Evolutionary conservation across 192 early-diverging fungal species (phyloP), one percentile per base, ranked within the genome.

Genomic region (Linderina pennispora): DNA sequence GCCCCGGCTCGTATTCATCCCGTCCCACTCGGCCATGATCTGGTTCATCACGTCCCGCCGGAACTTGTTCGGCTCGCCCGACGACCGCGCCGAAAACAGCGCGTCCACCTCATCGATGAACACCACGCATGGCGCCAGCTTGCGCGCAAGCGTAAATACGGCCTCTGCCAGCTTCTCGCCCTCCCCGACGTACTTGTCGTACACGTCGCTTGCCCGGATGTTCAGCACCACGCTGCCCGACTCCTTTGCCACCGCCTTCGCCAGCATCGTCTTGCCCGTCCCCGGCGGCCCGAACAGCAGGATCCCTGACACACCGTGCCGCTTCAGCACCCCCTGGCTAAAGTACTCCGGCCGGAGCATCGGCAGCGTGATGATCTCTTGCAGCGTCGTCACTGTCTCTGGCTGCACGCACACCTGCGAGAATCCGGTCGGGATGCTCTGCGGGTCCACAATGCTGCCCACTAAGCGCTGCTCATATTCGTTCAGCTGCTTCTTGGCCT

Each of bases 1-100:
- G 53, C 91, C 91, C 25, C 80, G 62, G 2, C 77, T 76, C 8
- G 81, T 75, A 22, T 65, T 76, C 26, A 91, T 60, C 4, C 93
- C 93, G 52, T 96, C 93, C 92, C 95, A 98, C 60, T 98, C 94
- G 13, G 83, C 79, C 92, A 97, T 97, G 48, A 98, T 93, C 66
- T 98, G 89, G 43, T 94, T 94, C 56, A 94, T 74, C 2, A 87
- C 83, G 58, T 92, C 88, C 37, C 81, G 81, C 35, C 83, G 83
- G 63, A 67, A 81, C 23, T 80, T 73, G 44, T 76, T 81, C 2
- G 62, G 31, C 34, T 74, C 62, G 16, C 69, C 70, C 10, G 70
- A 66, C 34, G 80, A 64, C 26, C 91, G 76, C 10, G 81, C 70
- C 13, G 84, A 75, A 72, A 97, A 91, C 25, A 98, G 61, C 19